Conservation (phyloP, 1,139 yeast species). For the Yamadazyma sp. region DNA sequence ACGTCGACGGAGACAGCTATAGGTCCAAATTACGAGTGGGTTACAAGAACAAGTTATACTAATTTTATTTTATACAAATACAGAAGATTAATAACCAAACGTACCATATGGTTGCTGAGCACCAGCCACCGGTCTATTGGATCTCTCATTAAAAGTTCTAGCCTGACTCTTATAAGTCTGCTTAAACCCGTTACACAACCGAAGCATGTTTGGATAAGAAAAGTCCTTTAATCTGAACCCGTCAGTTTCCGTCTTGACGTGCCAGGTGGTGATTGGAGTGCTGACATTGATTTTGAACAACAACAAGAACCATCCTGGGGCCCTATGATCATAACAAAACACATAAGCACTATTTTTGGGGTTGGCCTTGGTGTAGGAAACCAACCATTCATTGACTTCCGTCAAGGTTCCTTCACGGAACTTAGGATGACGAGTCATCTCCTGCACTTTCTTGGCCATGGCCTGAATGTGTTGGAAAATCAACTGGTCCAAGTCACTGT, state of each 20-base stretch:
- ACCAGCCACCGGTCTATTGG: constrained; percentile 12
- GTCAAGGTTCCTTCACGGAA: constrained; percentile 79
- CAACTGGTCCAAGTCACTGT: constrained; percentile 89
- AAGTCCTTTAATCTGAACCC: constrained; percentile 81
- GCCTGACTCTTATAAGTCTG: constrained; percentile 46
- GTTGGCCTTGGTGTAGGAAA: constrained; percentile 86
- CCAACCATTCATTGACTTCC: constrained; percentile 85
- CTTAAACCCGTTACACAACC: constrained; percentile 93
- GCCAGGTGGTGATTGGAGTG: constrained; percentile 81
- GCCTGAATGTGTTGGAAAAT: constrained; percentile 87
- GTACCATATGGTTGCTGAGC: constrained; percentile 26
- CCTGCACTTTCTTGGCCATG: constrained; percentile 79
- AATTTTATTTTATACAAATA: neutral
- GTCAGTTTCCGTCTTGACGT: constrained; percentile 82
- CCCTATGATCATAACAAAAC: constrained; percentile 85
- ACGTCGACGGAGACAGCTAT: constrained; percentile 71
- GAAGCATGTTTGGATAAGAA: constrained; percentile 81
- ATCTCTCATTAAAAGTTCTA: constrained; percentile 20
- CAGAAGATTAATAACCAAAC: constrained; percentile 31
- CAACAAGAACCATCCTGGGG: constrained; percentile 88
- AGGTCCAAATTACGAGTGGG: constrained; percentile 56
- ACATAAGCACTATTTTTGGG: constrained; percentile 89
- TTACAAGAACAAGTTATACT: constrained; percentile 10
- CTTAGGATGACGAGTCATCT: constrained; percentile 83
- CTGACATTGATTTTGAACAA: constrained; percentile 76